Percentiles rank a stretch among this genome's conserved stretches.
Evolutionary conservation across 805 yeast genomes (phyloP).

Genomic region (Candida maesae): DNA sequence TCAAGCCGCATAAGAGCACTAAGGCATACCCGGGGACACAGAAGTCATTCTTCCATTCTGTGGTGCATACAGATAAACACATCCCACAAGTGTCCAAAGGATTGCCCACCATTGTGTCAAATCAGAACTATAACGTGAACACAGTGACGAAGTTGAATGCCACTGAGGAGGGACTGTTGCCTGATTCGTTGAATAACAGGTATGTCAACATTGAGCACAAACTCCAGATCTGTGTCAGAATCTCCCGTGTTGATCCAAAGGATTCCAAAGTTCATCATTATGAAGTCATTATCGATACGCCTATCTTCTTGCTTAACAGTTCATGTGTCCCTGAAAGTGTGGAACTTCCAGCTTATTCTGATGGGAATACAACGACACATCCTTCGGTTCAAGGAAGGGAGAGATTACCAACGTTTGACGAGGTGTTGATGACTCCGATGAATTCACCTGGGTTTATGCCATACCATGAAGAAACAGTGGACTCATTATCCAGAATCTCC

Average conservation of each 20-base stretch:
- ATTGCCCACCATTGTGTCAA: conserved; percentile 11
- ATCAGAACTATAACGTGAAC: conserved; percentile 12
- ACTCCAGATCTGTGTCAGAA: conserved; percentile 64
- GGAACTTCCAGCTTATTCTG: conserved; percentile 38
- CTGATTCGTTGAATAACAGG: conserved; percentile 58
- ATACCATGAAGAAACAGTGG: conserved; percentile 18
- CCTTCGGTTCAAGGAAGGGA: conserved; percentile 20
- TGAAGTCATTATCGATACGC: conserved; percentile 79
- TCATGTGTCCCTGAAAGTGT: conserved; percentile 35
- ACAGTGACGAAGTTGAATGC: conserved; percentile 13
- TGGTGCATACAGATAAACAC: conserved; percentile 9
- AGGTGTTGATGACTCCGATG: conserved; percentile 49
- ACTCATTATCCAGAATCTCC: conserved; percentile 19
- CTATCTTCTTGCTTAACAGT: conserved; percentile 51
- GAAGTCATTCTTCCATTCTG: conserved; percentile 7
- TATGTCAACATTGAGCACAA: conserved; percentile 64
- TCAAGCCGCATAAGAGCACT: conserved; percentile 16
- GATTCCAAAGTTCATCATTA: conserved; percentile 59
- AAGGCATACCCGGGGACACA: conserved; percentile 8
- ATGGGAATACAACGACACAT: conserved; percentile 20
- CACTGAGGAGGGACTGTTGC: conserved; percentile 27
- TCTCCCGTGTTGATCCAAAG: conserved; percentile 55
- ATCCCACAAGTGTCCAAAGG: conserved; percentile 11
- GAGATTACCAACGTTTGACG: conserved; percentile 59
- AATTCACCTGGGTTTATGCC: conserved; percentile 25